Percentiles rank a stretch among this genome's conserved stretches.
Evolutionary conservation across 176 grass and related monocot species (phyloP).

Genomic region (Pharus latifolius): DNA sequence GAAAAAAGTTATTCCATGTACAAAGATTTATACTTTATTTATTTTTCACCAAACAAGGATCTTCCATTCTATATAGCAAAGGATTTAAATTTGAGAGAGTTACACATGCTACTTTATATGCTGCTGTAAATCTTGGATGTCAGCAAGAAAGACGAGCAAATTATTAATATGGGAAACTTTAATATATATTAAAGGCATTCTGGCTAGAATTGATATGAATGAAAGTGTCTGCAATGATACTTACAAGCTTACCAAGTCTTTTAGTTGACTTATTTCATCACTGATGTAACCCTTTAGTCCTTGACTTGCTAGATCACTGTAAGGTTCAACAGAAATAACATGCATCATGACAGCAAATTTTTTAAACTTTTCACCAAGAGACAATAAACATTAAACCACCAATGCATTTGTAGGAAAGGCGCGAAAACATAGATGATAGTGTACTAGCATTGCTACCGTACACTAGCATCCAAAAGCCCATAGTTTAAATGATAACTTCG

Average conservation of each 20-base stretch:
- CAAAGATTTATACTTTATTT: background rate
- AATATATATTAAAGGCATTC: background rate
- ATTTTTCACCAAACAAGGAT: background rate
- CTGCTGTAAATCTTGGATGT: background rate
- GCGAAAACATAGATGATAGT: no score
- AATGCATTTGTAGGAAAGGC: background rate
- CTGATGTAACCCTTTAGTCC: constrained; percentile 87
- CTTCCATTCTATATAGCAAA: background rate
- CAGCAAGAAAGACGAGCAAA: background rate
- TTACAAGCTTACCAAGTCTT: constrained; percentile 97
- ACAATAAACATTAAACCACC: background rate
- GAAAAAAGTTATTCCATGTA: background rate
- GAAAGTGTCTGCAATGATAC: constrained; percentile 58
- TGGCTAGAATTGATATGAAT: background rate
- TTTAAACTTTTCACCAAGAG: background rate
- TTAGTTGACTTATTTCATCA: constrained; percentile 83
- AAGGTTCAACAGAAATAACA: background rate
- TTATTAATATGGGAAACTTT: background rate
- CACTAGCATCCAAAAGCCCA: background rate
- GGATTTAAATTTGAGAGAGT: background rate
- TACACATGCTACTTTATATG: background rate
- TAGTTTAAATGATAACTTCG: background rate
- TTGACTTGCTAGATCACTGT: constrained; percentile 86
- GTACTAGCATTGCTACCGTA: background rate
- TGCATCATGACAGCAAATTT: background rate